These are phyloP conservation scores for Beverwykella pulmonaria DNA, from an alignment of 495 filamentous ascomycete genomes.

Conservation along the genomic window DNA sequence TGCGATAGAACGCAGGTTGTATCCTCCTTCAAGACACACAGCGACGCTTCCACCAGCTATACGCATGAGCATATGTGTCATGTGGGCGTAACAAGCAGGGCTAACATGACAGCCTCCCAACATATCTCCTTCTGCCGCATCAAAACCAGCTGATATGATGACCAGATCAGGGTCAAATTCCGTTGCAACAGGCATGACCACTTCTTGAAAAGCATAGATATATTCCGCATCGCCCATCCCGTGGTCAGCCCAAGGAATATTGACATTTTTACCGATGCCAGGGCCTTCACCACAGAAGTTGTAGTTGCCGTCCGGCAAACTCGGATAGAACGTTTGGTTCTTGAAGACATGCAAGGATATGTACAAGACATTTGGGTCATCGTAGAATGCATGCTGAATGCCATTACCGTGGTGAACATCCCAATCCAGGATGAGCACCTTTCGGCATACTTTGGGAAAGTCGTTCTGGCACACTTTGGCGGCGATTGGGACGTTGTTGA, in stretches of 20 bases:
- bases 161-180: conserved; percentile 96
- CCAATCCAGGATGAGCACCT: conserved; percentile 94
- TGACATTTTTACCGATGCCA: conserved; percentile 87
- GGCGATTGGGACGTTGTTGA: conserved; percentile 94
- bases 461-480: conserved; percentile 77
- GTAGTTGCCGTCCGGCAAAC: conserved; percentile 70
- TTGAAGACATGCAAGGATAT: conserved; percentile 93
- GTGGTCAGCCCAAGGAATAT: conserved; percentile 89
- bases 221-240: conserved; percentile 98
- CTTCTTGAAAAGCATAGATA: conserved; percentile 89
- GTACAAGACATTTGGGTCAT: conserved; percentile 92
- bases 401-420: conserved; percentile 89
- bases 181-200: conserved; percentile 93
- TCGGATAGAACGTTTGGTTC: conserved; percentile 83
- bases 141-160: conserved; percentile 93
- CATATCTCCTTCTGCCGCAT: conserved; percentile 90
- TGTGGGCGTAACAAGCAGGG: conserved; percentile 90
- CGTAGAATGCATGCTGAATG: conserved; percentile 93
- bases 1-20: conserved; percentile 90
- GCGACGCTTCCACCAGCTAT: conserved; percentile 89
- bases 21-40: conserved; percentile 91
- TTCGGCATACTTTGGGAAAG: conserved; percentile 76
- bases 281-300: conserved; percentile 72
- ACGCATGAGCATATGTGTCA: conserved; percentile 99
- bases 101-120: conserved; percentile 90